phyloP scores from a whole-genome alignment of 345 rosid genomes.

The Salix brachista region DNA sequence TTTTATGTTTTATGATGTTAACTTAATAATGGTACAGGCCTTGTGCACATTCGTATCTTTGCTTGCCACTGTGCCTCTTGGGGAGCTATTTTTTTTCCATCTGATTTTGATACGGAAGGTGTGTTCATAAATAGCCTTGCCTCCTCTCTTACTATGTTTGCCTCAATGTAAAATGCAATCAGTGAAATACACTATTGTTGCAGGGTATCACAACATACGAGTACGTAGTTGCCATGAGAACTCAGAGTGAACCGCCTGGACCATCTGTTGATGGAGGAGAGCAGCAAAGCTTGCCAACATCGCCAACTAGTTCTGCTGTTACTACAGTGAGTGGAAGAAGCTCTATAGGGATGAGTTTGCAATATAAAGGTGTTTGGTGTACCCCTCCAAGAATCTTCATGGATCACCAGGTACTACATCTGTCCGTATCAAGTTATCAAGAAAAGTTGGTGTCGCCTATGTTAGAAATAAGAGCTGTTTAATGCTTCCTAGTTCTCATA shows the following conservation, averaged over 20 bases:
- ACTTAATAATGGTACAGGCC: constrained; percentile 40
- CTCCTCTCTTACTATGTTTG: not conserved
- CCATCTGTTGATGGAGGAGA: constrained; percentile 66
- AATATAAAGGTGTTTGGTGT: constrained; percentile 85
- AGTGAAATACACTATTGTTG: constrained; percentile 11
- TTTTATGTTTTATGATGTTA: not conserved
- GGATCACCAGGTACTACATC: constrained; percentile 72
- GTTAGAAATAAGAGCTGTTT: not conserved
- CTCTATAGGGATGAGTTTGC: constrained; percentile 81
- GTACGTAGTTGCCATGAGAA: constrained; percentile 89
- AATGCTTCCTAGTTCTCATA: not conserved
- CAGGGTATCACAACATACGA: constrained; percentile 96
- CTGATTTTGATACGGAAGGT: constrained; percentile 85
- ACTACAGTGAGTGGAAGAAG: constrained; percentile 82
- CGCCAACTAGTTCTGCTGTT: constrained; percentile 82
- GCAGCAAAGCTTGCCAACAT: constrained; percentile 62
- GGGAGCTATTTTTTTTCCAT: constrained; percentile 90
- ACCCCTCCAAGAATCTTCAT: constrained; percentile 96
- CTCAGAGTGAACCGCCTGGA: constrained; percentile 74
- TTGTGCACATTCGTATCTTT: constrained; percentile 74
- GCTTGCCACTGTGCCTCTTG: constrained; percentile 76
- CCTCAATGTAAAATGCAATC: not conserved
- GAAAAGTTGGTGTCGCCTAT: constrained; percentile 29
- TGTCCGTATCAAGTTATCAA: not conserved
- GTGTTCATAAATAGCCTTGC: constrained; percentile 1